A percentile compares a stretch with the other conserved stretches of the same genome.
These are phyloP conservation scores for Beauveria varroae DNA, from an alignment of 2,329 filamentous ascomycete species.

Conservation along the genomic window DNA sequence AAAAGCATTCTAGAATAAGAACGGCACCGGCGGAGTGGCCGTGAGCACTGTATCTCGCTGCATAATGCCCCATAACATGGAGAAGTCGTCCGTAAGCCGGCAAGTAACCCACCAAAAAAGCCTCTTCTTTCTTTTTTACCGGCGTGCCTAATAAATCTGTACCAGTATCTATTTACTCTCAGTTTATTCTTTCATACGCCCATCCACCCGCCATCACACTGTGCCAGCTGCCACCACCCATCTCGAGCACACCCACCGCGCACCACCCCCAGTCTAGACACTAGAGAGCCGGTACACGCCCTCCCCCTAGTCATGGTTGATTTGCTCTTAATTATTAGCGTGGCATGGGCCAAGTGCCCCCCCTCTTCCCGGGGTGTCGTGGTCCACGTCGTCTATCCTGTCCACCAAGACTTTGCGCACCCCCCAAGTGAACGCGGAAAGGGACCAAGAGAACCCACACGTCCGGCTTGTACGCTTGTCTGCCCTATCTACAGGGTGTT, in stretches of 20 bases:
- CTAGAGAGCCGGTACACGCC: background rate
- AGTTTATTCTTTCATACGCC: no score
- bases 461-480: background rate
- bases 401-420: background rate
- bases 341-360: slow-evolving; percentile 2
- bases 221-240: background rate
- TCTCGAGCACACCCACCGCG: background rate
- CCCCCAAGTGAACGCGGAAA: background rate
- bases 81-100: background rate
- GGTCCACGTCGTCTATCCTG: background rate
- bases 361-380: slow-evolving; percentile 7
- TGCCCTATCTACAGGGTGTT: slow-evolving; percentile 5
- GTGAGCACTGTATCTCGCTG: background rate
- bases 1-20: background rate
- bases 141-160: background rate
- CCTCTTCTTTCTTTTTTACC: background rate
- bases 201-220: background rate
- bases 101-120: background rate
- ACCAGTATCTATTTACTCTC: no score
- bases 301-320: background rate
- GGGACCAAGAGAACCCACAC: slow-evolving; percentile 1
- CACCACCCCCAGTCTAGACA: background rate
- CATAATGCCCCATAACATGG: background rate
- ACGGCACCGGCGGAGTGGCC: background rate
- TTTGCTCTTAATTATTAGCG: background rate